Conservation (phyloP, 164 flowering plant species). For the Nymphaea thermarum region DNA sequence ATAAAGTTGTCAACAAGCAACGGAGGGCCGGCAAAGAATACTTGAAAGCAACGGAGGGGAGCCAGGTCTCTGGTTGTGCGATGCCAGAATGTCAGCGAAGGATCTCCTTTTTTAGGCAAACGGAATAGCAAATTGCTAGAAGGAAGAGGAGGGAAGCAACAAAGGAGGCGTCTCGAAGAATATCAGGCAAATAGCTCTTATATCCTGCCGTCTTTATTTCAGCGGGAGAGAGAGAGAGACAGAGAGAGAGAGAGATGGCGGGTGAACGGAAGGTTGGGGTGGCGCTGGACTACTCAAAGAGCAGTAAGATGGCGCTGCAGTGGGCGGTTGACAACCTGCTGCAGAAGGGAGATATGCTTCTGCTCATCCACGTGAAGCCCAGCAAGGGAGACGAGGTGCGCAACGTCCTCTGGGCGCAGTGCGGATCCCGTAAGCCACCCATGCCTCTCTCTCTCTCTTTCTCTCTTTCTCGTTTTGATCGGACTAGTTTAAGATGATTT, state of each 20-base stretch:
- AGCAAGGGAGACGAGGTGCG: slow-evolving; percentile 21
- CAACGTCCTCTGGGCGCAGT: slow-evolving; percentile 32
- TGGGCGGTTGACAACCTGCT: slow-evolving; percentile 39
- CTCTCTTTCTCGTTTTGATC: neutral
- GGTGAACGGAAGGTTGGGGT: slow-evolving; percentile 31
- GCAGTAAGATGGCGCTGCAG: slow-evolving; percentile 39
- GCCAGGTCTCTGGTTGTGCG: too few species aligned
- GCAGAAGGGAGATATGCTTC: slow-evolving; percentile 25
- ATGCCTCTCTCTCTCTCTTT: neutral
- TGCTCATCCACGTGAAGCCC: slow-evolving; percentile 26
- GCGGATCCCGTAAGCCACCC: slow-evolving; percentile 49
- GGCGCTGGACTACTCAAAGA: slow-evolving; percentile 44
- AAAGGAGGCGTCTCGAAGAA: too few species aligned
- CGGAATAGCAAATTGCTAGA: too few species aligned
- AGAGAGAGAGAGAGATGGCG: slow-evolving; percentile 12
- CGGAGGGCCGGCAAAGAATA: too few species aligned
- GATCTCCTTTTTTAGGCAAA: too few species aligned
- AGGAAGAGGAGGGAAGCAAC: too few species aligned
- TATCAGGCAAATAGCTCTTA: too few species aligned
- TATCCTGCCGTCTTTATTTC: neutral
- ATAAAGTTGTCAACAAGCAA: too few species aligned
- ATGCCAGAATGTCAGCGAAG: too few species aligned
- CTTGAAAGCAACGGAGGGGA: too few species aligned
- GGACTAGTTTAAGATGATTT: neutral
- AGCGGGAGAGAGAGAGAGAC: neutral